Percentiles rank a stretch among this genome's conserved stretches.
Conservation (phyloP, 139 green algal species). For the Chlamydomonas urium region DNA sequence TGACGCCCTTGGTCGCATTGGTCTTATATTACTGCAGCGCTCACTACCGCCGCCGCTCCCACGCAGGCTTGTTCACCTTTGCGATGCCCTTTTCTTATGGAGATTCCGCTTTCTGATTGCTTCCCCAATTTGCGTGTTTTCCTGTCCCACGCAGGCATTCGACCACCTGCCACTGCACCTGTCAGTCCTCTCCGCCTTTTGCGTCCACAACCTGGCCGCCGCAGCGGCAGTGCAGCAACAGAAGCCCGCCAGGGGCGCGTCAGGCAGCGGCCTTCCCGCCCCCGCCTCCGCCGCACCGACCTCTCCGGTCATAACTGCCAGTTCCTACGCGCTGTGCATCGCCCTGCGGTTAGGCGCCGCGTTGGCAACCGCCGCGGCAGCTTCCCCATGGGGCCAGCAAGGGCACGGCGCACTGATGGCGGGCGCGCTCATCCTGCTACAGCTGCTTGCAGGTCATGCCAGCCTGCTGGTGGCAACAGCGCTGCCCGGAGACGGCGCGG, state of each 20-base stretch:
- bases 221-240: not conserved
- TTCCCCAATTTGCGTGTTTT: no score
- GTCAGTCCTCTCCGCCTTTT: slow-evolving; percentile 34
- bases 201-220: slow-evolving; percentile 15
- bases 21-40: not conserved
- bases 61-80: slow-evolving; percentile 7
- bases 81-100: no score
- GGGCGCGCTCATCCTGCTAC: not conserved
- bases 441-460: not conserved
- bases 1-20: not conserved
- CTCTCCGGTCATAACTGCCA: not conserved
- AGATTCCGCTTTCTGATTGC: no score
- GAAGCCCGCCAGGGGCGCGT: not conserved
- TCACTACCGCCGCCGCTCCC: not conserved
- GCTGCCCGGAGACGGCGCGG: not conserved
- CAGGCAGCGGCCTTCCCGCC: not conserved
- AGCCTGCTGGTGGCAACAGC: not conserved
- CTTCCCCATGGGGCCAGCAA: not conserved
- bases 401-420: not conserved
- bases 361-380: not conserved
- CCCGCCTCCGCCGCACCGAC: not conserved
- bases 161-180: slow-evolving; percentile 45
- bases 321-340: slow-evolving; percentile 4
- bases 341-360: slow-evolving; percentile 17
- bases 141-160: not conserved